A percentile compares a stretch with the other conserved stretches of the same genome.
phyloP scores from a whole-genome alignment of 2,329 filamentous ascomycete genomes.

The Diplodia mutila region DNA sequence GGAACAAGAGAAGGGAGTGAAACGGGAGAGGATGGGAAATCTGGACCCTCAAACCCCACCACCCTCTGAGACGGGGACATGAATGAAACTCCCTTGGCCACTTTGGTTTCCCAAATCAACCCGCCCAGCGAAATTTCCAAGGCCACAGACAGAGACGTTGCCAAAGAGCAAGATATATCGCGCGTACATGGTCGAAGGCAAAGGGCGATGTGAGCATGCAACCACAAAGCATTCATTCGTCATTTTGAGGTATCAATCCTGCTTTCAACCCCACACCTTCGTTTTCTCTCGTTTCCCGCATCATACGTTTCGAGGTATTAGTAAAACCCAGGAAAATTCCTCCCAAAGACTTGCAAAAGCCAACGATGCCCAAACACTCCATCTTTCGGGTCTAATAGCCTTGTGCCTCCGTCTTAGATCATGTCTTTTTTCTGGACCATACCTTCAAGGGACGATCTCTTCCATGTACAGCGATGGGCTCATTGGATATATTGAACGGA shows the following conservation, averaged over 20 bases:
- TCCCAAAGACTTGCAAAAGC: not conserved
- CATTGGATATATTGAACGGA: slow-evolving; percentile 12
- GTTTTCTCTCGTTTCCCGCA: not conserved
- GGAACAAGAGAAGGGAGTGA: too few relatives aligned
- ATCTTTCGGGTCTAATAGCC: not conserved
- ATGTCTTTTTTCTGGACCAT: not conserved
- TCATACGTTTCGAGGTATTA: not conserved
- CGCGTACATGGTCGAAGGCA: not conserved
- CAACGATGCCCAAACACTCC: not conserved
- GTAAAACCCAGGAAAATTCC: not conserved
- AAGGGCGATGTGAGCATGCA: not conserved
- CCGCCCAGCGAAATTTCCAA: too few relatives aligned
- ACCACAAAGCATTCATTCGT: not conserved
- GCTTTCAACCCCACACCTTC: not conserved
- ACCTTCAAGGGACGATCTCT: not conserved
- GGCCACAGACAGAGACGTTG: too few relatives aligned
- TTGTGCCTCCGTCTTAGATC: not conserved
- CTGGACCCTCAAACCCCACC: too few relatives aligned
- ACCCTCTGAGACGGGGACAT: too few relatives aligned
- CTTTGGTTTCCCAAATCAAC: too few relatives aligned
- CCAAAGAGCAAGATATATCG: too few relatives aligned
- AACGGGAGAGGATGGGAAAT: too few relatives aligned
- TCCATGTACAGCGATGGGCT: slow-evolving; percentile 1
- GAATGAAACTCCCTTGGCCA: too few relatives aligned
- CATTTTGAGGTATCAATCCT: not conserved